These are phyloP conservation scores for Astragalus membranaceus DNA, from an alignment of 306 rosid species.

Conservation along the genomic window DNA sequence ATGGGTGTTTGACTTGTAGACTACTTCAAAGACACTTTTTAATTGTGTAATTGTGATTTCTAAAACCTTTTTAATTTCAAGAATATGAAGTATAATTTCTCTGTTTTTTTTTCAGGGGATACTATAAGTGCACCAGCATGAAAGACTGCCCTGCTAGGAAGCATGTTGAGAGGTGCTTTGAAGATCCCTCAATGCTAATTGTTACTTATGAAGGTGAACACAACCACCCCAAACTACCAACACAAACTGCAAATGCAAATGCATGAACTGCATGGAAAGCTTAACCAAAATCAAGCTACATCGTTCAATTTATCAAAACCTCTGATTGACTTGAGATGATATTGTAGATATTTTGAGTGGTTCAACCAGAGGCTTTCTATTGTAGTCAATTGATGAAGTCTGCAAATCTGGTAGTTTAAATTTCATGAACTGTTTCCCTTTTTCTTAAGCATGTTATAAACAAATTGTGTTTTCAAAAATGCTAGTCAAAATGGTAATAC, in stretches of 20 bases:
- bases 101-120: conserved; percentile 58
- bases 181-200: conserved; percentile 84
- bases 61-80: conserved; percentile 1
- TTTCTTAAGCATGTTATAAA: conserved; percentile 33
- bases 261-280: conserved; percentile 41
- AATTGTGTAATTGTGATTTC: too few species aligned
- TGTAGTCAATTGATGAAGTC: neutral
- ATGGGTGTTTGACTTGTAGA: too few species aligned
- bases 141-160: conserved; percentile 98
- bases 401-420: conserved; percentile 45
- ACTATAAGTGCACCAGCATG: conserved; percentile 97
- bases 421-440: conserved; percentile 33
- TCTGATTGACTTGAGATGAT: conserved; percentile 42
- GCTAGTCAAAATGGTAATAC: conserved; percentile 8
- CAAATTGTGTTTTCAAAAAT: conserved; percentile 30
- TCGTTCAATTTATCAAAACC: conserved; percentile 3
- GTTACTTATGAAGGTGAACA: conserved; percentile 97
- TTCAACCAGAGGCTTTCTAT: conserved; percentile 30
- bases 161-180: conserved; percentile 92
- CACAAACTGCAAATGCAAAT: conserved; percentile 80
- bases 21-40: too few species aligned
- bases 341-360: conserved; percentile 59
- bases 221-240: conserved; percentile 65
- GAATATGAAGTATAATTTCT: neutral
- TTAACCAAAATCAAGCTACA: conserved; percentile 28